Evolutionary conservation across 2,329 filamentous ascomycete species (phyloP), one percentile per base, ranked within the genome.

Genomic region (Penicillium sp.): DNA sequence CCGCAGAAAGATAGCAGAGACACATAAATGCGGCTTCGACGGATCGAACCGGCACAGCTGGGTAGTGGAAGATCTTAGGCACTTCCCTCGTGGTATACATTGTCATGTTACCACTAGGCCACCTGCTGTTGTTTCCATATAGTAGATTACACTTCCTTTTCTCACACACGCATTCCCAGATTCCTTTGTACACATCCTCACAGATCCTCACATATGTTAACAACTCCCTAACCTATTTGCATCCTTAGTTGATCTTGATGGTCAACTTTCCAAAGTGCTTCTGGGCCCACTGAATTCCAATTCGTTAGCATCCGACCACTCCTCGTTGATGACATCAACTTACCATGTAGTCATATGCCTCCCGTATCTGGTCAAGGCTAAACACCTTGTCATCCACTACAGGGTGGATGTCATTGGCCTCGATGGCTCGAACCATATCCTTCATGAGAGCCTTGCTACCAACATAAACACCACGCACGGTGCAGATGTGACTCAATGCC

Each of bases 351-450:
- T 82, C 70, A 65, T 82, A 84, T 0, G 82, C 82, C 50, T 80
- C 80, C 65, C 78, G 80, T 5, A 77, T 67, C 61, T 84, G 66
- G 22, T 79, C 76, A 6, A 86, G 69, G 35, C 71, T 73, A 64
- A 84, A 86, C 12, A 81, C 75, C 71, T 81, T 83, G 63, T 81
- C 72, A 62, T 86, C 84, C 17, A 86, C 76, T 19, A 86, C 74
- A 1, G 84, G 84, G 58, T 83, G 79, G 61, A 86, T 82, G 57
- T 84, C 70, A 56, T 84, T 84, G 16, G 76, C 78, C 69, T 85
- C 83, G 53, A 86, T 82, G 0, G 82, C 81, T 14, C 72, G 67
- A 58, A 81, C 79, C 84, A 86, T 85, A 30, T 84, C 82, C 64
- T 83, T 77, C 69, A 86, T 82, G 66, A 82, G 77, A 36, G 75